A percentile compares a stretch with the other conserved stretches of the same genome.
phyloP scores from a whole-genome alignment of 2,329 filamentous ascomycete species.

The Trichoderma asperellum region DNA sequence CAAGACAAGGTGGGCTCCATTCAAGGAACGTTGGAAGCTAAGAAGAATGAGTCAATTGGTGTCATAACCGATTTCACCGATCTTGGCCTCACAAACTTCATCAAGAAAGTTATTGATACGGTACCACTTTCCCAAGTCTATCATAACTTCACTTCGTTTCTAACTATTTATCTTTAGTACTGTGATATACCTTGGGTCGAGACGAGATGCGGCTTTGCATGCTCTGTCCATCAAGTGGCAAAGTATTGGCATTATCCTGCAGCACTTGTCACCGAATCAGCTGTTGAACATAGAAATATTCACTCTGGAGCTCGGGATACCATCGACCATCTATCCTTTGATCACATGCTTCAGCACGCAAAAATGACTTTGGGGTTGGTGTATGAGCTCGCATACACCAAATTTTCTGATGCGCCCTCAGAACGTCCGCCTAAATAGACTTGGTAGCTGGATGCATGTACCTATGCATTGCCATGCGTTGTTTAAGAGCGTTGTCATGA shows the following conservation, averaged over 20 bases:
- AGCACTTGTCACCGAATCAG: constrained; percentile 76
- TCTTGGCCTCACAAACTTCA: constrained; percentile 78
- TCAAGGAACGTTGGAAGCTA: constrained; percentile 79
- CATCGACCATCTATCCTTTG: constrained; percentile 75
- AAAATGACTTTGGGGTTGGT: constrained; percentile 81
- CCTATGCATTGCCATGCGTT: background rate
- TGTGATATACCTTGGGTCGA: constrained; percentile 85
- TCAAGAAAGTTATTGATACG: constrained; percentile 81
- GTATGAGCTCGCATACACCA: constrained; percentile 80
- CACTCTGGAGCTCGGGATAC: constrained; percentile 71
- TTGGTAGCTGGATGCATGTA: background rate
- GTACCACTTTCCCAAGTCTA: constrained; percentile 28
- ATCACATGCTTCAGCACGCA: constrained; percentile 91
- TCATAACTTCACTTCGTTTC: background rate
- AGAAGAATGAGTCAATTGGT: constrained; percentile 81
- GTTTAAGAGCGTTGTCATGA: background rate
- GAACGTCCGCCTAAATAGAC: background rate
- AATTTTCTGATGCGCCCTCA: constrained; percentile 54
- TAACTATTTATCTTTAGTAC: constrained; percentile 57
- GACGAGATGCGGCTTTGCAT: constrained; percentile 88
- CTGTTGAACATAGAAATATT: constrained; percentile 67
- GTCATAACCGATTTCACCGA: constrained; percentile 94
- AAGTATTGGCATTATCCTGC: constrained; percentile 73
- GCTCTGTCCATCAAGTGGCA: constrained; percentile 74
- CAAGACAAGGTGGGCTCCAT: constrained; percentile 97